Base-by-base conservation (phyloP, 257 asterid genomes). In the Capsicum pubescens region DNA sequence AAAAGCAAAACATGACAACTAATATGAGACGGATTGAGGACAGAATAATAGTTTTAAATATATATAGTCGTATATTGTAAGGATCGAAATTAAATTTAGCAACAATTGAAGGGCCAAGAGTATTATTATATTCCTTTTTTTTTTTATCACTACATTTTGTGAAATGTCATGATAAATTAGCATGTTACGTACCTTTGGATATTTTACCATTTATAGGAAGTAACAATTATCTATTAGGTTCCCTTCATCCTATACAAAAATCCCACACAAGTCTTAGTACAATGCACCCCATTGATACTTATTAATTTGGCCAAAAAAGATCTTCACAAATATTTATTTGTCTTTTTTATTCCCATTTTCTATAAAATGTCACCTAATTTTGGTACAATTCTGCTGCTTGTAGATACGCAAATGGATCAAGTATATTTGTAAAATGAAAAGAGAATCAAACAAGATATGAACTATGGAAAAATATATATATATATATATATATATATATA, bases 291-390 rank as follows among this genome's bases (percentile, higher is more conserved):
- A 66, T 42, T 63, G 50, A 82, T 44, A 32, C 35, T 13, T 7
- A 39, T n/a, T 7, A 39, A 69, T 69, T 35, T 69, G 52, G 3
- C 76, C 8, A 50, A 13, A 54, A 11, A 52, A 54, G 5, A 76
- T 76, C 26, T 76, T 76, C 46, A 54, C 15, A 8, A 10, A 78
- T 59, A n/a, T 1, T 54, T 13, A 8, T 61, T 52, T 72, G 8
- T 69, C 48, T 35, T 19, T 42, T 35, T 42, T 67, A 57, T 44
- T 71, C 13, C 32, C 79, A 57, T 15, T 10, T 15, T 58, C 48
- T 11, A 21, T 16, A 7, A 17, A 82, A 52, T 81, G 89, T 87
- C 86, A 42, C 89, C 81, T 84, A 78, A 59, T 68, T 36, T 78
- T 52, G 89, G 64, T 71, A 84, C 89, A 82, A 52, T 14, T 4